Percentiles rank a stretch among this genome's conserved stretches.
Conservation (phyloP, 148 eudicot species). For the Fagopyrum homotropicum region DNA sequence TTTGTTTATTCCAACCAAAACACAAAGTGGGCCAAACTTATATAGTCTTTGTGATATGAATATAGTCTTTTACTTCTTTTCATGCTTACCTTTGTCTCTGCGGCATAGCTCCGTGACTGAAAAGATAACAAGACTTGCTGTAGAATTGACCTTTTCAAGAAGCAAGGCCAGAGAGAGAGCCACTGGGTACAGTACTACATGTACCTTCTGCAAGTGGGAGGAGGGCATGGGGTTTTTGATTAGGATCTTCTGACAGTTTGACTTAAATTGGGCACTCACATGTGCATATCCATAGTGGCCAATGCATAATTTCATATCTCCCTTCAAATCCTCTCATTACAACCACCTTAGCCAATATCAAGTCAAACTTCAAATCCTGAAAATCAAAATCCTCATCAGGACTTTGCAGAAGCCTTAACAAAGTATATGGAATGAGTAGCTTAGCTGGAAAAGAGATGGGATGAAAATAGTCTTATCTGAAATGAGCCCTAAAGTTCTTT, state of each 20-base stretch:
- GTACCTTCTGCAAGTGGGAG: slow-evolving; percentile 9
- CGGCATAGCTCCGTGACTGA: too few species aligned
- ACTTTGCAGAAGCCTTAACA: background rate
- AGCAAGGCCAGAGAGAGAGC: background rate
- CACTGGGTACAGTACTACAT: slow-evolving; percentile 1
- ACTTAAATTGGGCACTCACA: background rate
- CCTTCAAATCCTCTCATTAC: slow-evolving; percentile 4
- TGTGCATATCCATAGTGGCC: background rate
- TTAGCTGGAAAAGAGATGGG: background rate
- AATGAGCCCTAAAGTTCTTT: background rate
- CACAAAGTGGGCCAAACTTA: background rate
- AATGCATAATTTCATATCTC: background rate
- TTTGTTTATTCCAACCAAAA: slow-evolving; percentile 2
- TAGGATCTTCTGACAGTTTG: slow-evolving; percentile 8
- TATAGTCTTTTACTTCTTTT: slow-evolving; percentile 10
- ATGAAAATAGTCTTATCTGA: too few species aligned
- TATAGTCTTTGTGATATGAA: background rate
- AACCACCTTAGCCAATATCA: background rate
- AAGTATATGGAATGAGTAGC: background rate
- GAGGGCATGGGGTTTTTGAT: background rate
- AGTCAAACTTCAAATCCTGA: background rate
- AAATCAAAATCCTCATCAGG: background rate
- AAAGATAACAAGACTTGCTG: too few species aligned
- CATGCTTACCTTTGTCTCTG: slow-evolving; percentile 6
- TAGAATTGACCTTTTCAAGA: background rate